A percentile compares a stretch with the other conserved stretches of the same genome.
Conservation (phyloP, 192 early-diverging fungal species). For the Rhizoclosmatium globosum region DNA sequence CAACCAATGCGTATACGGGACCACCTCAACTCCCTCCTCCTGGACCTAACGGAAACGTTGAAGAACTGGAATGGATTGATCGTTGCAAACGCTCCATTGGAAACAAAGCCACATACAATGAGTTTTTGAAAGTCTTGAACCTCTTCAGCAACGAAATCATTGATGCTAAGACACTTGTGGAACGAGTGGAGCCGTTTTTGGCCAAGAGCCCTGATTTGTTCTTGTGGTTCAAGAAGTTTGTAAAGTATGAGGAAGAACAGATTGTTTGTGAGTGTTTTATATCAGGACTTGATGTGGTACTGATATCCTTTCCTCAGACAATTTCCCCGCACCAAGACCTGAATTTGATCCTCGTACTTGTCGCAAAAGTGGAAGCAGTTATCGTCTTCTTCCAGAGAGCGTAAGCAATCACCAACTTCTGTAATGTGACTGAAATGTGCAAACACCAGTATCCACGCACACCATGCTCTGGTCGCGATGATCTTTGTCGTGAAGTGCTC, state of each 20-base stretch:
- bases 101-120: conserved; percentile 89
- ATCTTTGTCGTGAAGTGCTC: conserved; percentile 90
- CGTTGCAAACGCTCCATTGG: conserved; percentile 85
- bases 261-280: conserved; percentile 57
- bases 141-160: conserved; percentile 94
- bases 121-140: conserved; percentile 96
- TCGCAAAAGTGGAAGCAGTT: conserved; percentile 75
- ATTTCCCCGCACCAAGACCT: conserved; percentile 65
- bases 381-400: conserved; percentile 69
- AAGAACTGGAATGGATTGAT: conserved; percentile 96
- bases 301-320: conserved; percentile 38
- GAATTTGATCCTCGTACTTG: conserved; percentile 71
- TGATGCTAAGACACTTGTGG: conserved; percentile 82
- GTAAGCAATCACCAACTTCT: conserved; percentile 52
- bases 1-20: neutral
- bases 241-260: conserved; percentile 83
- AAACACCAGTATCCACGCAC: conserved; percentile 39
- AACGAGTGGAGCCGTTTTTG: conserved; percentile 87
- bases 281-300: too few species aligned
- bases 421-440: neutral
- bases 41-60: conserved; percentile 48
- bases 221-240: conserved; percentile 92
- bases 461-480: conserved; percentile 92
- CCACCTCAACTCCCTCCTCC: neutral
- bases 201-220: conserved; percentile 84